Conservation (phyloP, 2,329 filamentous ascomycete genomes). For the Ascochyta rabiei region DNA sequence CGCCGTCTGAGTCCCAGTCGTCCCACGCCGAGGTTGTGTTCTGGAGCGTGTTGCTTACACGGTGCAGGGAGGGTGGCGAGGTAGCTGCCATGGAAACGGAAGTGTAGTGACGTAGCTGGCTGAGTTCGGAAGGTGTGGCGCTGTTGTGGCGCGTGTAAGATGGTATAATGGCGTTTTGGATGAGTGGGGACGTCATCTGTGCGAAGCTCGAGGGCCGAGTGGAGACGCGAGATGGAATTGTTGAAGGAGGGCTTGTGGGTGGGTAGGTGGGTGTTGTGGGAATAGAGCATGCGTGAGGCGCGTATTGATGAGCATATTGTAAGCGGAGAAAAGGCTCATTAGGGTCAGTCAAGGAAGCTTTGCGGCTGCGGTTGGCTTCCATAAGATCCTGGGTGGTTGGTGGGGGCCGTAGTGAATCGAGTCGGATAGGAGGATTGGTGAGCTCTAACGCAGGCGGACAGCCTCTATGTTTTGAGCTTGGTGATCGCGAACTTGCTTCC, state of each 20-base stretch:
- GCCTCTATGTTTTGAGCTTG: slow-evolving; percentile 26
- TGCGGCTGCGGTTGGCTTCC: slow-evolving; percentile 28
- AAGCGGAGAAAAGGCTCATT: slow-evolving; percentile 38
- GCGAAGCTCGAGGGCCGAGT: slow-evolving; percentile 23
- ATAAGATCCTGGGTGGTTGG: slow-evolving; percentile 14
- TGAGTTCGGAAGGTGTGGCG: slow-evolving; percentile 37
- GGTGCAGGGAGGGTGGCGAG: slow-evolving; percentile 21
- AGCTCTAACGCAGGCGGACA: slow-evolving; percentile 29
- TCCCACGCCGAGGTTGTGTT: slow-evolving; percentile 46
- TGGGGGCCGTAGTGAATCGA: slow-evolving; percentile 38
- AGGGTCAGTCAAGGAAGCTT: slow-evolving; percentile 39
- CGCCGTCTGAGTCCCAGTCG: slow-evolving; percentile 43
- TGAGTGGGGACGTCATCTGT: slow-evolving; percentile 14
- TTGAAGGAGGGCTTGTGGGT: slow-evolving; percentile 33
- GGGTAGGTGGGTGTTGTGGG: slow-evolving; percentile 26
- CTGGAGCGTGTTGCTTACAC: slow-evolving; percentile 34
- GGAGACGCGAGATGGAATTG: slow-evolving; percentile 33
- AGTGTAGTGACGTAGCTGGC: slow-evolving; percentile 30
- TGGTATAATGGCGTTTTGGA: slow-evolving; percentile 17
- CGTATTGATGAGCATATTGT: slow-evolving; percentile 31
- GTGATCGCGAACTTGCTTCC: slow-evolving; percentile 17
- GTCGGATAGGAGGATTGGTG: slow-evolving; percentile 36
- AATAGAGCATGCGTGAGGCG: slow-evolving; percentile 16
- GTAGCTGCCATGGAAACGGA: slow-evolving; percentile 22
- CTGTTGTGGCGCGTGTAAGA: slow-evolving; percentile 31